phyloP scores from a whole-genome alignment of 1,139 yeast genomes.

The Magnusiomyces sp. region DNA sequence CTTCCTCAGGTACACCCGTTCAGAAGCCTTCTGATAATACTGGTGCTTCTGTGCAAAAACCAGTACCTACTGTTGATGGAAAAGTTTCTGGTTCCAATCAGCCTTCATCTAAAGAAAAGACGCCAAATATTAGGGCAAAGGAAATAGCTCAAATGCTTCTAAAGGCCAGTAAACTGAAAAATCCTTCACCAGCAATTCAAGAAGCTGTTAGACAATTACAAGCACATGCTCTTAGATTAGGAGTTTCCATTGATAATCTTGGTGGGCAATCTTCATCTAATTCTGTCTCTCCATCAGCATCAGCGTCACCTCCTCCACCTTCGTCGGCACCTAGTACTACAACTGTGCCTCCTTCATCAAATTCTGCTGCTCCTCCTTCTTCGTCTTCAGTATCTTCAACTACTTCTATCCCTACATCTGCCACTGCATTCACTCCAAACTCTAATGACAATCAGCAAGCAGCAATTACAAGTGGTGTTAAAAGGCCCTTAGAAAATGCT shows the following conservation, averaged over 20 bases:
- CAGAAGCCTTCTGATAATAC: slow-evolving; percentile 6
- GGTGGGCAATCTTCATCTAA: not conserved
- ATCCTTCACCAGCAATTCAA: slow-evolving; percentile 30
- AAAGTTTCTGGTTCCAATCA: no score
- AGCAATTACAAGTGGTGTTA: no score
- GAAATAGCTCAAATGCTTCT: slow-evolving; percentile 30
- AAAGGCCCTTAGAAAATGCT: no score
- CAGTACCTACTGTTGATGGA: not conserved
- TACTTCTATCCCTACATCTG: not conserved
- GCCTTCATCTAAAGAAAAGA: no score
- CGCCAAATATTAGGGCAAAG: slow-evolving; percentile 17
- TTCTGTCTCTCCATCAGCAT: not conserved
- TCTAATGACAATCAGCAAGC: no score
- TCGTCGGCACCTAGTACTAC: not conserved
- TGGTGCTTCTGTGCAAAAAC: not conserved
- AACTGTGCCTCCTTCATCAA: not conserved
- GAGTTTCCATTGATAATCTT: slow-evolving; percentile 5
- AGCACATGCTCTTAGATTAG: slow-evolving; percentile 27
- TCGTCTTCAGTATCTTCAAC: not conserved
- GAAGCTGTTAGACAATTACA: slow-evolving; percentile 32
- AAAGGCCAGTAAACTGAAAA: slow-evolving; percentile 31
- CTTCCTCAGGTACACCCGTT: not conserved
- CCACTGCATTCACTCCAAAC: not conserved
- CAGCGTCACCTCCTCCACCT: not conserved
- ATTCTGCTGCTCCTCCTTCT: not conserved